Conservation (phyloP, 2,329 filamentous ascomycete species). For the Aureobasidium subglaciale region DNA sequence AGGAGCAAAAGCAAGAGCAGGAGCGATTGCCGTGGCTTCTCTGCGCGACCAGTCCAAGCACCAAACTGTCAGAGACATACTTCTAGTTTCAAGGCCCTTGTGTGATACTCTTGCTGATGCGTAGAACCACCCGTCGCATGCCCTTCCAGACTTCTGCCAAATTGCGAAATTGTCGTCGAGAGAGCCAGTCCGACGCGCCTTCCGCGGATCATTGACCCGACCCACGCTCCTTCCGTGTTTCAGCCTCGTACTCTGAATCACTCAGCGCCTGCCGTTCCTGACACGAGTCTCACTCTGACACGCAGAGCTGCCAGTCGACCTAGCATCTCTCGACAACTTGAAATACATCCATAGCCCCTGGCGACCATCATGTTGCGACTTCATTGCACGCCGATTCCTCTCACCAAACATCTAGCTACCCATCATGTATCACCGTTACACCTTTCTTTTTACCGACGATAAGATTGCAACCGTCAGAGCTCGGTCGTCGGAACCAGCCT, state of each 20-base stretch:
- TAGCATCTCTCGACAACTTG: not conserved
- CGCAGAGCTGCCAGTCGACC: not conserved
- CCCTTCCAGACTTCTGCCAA: not conserved
- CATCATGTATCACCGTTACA: not conserved
- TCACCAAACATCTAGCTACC: not conserved
- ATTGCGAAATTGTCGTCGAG: not conserved
- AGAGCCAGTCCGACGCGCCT: not conserved
- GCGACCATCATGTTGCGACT: not conserved
- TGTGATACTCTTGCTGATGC: not conserved
- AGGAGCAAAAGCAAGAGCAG: too few relatives aligned
- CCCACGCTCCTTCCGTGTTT: not conserved
- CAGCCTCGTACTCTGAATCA: not conserved
- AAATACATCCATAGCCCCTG: not conserved
- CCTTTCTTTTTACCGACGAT: slow-evolving; percentile 5
- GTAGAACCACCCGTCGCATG: not conserved
- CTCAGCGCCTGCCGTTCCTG: not conserved
- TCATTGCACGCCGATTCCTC: not conserved
- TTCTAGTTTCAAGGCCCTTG: slow-evolving; percentile 1
- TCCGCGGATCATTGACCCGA: not conserved
- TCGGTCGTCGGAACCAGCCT: slow-evolving; percentile 3
- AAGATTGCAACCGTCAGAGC: slow-evolving; percentile 11
- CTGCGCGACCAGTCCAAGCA: not conserved
- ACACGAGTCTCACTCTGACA: slow-evolving; percentile 1
- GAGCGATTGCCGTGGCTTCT: not conserved
- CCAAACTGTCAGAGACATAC: not conserved